Evolutionary conservation across 1,284 basidiomycete species (phyloP).

Genomic region (Leccinum huronense): DNA sequence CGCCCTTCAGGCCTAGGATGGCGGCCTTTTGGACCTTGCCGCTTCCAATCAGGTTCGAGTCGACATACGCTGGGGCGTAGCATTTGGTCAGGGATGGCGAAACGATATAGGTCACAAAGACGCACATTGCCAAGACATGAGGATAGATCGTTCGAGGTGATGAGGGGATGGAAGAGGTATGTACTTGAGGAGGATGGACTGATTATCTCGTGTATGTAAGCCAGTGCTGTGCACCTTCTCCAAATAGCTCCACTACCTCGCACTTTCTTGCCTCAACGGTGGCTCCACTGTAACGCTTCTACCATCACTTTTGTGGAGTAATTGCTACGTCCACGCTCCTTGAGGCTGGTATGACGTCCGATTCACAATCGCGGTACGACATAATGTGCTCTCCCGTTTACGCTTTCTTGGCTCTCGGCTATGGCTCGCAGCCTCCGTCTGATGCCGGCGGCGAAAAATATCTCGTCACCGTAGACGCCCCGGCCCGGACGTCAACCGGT

Average conservation of each 20-base stretch:
- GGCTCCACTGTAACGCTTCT: background rate
- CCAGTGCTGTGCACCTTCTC: constrained; percentile 6
- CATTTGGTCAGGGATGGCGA: background rate
- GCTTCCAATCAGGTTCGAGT: constrained; percentile 78
- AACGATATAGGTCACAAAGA: background rate
- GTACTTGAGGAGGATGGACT: constrained; percentile 11
- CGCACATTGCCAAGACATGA: constrained; percentile 36
- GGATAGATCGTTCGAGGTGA: constrained; percentile 12
- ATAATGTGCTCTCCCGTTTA: background rate
- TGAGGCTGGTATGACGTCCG: background rate
- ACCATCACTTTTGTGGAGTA: background rate
- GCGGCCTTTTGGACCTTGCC: constrained; percentile 78
- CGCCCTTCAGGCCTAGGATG: constrained; percentile 83
- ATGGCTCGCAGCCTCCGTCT: background rate
- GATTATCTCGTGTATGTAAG: constrained; percentile 37
- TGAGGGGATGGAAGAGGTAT: background rate
- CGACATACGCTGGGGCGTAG: constrained; percentile 71
- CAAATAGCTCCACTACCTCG: background rate
- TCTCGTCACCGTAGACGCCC: background rate
- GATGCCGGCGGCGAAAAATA: background rate
- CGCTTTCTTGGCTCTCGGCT: background rate
- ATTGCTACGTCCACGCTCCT: background rate
- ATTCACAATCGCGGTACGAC: background rate
- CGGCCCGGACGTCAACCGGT: background rate
- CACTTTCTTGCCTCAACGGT: background rate